Conservation (phyloP, 345 rosid species). For the Cardiospermum halicacabum region DNA sequence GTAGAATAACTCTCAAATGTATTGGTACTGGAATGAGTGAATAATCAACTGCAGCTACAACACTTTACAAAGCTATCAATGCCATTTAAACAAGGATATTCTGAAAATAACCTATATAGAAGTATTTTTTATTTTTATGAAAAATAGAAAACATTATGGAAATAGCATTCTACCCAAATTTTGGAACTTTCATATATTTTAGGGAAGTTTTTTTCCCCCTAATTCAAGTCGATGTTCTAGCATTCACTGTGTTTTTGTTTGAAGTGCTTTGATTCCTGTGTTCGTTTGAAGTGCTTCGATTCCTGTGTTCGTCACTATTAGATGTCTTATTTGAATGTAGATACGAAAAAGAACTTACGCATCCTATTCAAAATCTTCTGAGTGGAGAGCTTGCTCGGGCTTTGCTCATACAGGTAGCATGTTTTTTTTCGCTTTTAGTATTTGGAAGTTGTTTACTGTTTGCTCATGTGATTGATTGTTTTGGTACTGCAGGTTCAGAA, state of each 20-base stretch:
- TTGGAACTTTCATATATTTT: not conserved
- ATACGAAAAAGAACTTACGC: conserved; percentile 79
- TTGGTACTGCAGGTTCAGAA: conserved; percentile 78
- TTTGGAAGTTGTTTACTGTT: conserved; percentile 13
- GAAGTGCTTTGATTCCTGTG: not conserved
- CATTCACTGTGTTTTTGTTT: not conserved
- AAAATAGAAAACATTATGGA: not conserved
- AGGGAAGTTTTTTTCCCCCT: not conserved
- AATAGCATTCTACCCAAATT: not conserved
- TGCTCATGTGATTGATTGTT: conserved; percentile 13
- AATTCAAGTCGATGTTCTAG: not conserved
- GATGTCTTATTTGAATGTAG: conserved; percentile 30
- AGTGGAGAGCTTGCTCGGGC: conserved; percentile 95
- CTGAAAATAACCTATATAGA: too few relatives aligned
- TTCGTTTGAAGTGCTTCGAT: not conserved
- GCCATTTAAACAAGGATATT: too few relatives aligned
- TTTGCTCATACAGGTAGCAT: conserved; percentile 83
- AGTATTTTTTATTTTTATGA: too few relatives aligned
- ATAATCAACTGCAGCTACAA: too few relatives aligned
- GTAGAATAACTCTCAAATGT: too few relatives aligned
- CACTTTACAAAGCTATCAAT: too few relatives aligned
- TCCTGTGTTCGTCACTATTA: not conserved
- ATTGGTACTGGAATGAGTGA: too few relatives aligned
- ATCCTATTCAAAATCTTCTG: conserved; percentile 86
- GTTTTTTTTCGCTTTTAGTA: not conserved